phyloP scores from a whole-genome alignment of 352 stramenopile genomes.

The Pythium diclinum region DNA sequence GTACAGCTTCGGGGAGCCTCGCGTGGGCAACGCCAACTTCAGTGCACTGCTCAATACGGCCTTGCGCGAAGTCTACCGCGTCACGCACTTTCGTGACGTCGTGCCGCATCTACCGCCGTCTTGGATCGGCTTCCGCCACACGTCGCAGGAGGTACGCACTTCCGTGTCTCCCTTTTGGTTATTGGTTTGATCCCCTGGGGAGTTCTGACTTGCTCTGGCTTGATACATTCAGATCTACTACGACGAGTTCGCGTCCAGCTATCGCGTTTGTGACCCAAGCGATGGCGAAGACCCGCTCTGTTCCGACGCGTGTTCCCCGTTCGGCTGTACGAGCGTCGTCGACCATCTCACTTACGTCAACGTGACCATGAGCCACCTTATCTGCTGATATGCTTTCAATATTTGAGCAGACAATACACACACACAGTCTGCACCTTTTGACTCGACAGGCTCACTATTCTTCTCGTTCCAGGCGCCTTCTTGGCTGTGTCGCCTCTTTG shows the following conservation, averaged over 20 bases:
- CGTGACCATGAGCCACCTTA: conserved; percentile 86
- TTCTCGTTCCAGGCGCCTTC: conserved; percentile 6
- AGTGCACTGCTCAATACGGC: conserved; percentile 47
- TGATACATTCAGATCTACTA: conserved; percentile 62
- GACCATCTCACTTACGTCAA: conserved; percentile 87
- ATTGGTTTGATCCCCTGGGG: not conserved
- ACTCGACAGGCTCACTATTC: not conserved
- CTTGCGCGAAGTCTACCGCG: conserved; percentile 57
- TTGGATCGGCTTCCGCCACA: conserved; percentile 75
- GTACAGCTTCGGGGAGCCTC: conserved; percentile 78
- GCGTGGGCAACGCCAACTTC: conserved; percentile 71
- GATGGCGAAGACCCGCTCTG: conserved; percentile 67
- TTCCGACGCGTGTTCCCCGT: conserved; percentile 68
- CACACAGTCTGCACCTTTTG: conserved; percentile 1
- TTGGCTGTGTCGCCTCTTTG: not conserved
- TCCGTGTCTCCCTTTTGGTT: not conserved
- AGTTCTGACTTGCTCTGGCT: not conserved
- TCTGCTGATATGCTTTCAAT: conserved; percentile 43
- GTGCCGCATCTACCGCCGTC: conserved; percentile 76
- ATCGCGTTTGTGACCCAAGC: conserved; percentile 50
- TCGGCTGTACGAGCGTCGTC: conserved; percentile 77
- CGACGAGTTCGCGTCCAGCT: conserved; percentile 66
- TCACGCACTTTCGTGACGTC: conserved; percentile 77
- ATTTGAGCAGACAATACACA: conserved; percentile 4
- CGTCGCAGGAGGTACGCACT: conserved; percentile 55